These are phyloP conservation scores for Ploettnerulaceae sp. DNA, from an alignment of 2,329 filamentous ascomycete species.

Conservation along the genomic window DNA sequence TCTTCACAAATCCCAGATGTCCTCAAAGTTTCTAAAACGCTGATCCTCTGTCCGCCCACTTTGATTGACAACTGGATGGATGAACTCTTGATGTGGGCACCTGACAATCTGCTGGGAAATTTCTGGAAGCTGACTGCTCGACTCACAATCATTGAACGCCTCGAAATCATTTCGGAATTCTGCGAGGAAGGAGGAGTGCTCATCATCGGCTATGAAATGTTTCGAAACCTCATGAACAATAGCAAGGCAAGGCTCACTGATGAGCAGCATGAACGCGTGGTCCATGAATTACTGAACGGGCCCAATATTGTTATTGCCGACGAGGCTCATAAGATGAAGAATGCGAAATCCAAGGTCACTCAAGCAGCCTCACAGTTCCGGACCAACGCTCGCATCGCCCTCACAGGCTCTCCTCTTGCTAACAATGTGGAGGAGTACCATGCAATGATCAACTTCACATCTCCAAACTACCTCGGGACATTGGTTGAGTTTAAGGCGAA, in stretches of 20 bases:
- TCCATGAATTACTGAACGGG: slow-evolving; percentile 48
- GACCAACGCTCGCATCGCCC: slow-evolving; percentile 68
- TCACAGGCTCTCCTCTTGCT: slow-evolving; percentile 81
- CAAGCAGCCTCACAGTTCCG: slow-evolving; percentile 52
- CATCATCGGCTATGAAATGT: slow-evolving; percentile 70
- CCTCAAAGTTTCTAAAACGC: slow-evolving; percentile 54
- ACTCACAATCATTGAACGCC: slow-evolving; percentile 35
- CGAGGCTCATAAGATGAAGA: slow-evolving; percentile 80
- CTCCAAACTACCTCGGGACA: slow-evolving; percentile 42
- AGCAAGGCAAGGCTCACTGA: slow-evolving; percentile 30
- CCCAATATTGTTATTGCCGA: slow-evolving; percentile 77
- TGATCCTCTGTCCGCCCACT: slow-evolving; percentile 71
- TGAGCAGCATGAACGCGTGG: slow-evolving; percentile 38
- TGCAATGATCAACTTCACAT: slow-evolving; percentile 72
- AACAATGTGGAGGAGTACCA: slow-evolving; percentile 84
- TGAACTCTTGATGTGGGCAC: slow-evolving; percentile 68
- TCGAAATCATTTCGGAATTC: slow-evolving; percentile 53
- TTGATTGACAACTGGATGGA: slow-evolving; percentile 80
- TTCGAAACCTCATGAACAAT: slow-evolving; percentile 45
- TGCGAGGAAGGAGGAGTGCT: slow-evolving; percentile 62
- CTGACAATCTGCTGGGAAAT: slow-evolving; percentile 48
- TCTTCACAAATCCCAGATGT: slow-evolving; percentile 61
- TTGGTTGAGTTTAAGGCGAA: slow-evolving; percentile 60
- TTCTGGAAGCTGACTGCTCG: slow-evolving; percentile 51
- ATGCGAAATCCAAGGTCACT: slow-evolving; percentile 49